Conservation (phyloP, 345 rosid species). For the Orychophragmus violaceus region DNA sequence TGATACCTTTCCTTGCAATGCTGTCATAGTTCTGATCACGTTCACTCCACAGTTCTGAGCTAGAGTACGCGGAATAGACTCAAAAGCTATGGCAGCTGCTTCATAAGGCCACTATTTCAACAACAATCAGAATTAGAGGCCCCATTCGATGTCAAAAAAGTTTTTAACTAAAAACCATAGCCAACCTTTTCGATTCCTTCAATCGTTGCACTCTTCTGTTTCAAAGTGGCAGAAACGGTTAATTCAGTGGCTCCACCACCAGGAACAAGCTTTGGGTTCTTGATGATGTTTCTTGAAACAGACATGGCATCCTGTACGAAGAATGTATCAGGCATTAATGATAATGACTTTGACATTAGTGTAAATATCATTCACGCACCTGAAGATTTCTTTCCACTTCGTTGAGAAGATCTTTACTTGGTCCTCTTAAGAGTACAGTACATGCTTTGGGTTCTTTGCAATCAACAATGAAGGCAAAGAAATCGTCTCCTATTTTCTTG, state of each 20-base stretch:
- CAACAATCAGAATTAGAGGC: conserved; percentile 5
- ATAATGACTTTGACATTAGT: not conserved
- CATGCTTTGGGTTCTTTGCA: conserved; percentile 97
- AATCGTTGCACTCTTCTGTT: conserved; percentile 84
- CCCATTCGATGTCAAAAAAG: not conserved
- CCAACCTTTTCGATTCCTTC: conserved; percentile 91
- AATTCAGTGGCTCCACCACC: conserved; percentile 96
- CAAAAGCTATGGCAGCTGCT: conserved; percentile 96
- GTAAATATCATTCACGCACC: conserved; percentile 35
- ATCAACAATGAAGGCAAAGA: conserved; percentile 80
- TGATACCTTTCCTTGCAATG: conserved; percentile 72
- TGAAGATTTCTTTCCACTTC: conserved; percentile 98
- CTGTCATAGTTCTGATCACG: conserved; percentile 33
- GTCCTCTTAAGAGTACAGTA: conserved; percentile 85
- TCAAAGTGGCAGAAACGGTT: conserved; percentile 85
- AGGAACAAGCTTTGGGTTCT: conserved; percentile 90
- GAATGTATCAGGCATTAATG: not conserved
- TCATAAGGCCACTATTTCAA: conserved; percentile 86
- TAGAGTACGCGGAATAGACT: conserved; percentile 89
- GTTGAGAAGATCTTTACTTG: conserved; percentile 96
- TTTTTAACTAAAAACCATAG: not conserved
- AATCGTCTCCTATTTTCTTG: conserved; percentile 91
- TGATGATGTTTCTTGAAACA: conserved; percentile 90
- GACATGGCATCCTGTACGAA: conserved; percentile 87
- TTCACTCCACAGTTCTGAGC: conserved; percentile 35